Conservation (phyloP, 768 basidiomycete genomes). For the Austroboletus festivus region DNA sequence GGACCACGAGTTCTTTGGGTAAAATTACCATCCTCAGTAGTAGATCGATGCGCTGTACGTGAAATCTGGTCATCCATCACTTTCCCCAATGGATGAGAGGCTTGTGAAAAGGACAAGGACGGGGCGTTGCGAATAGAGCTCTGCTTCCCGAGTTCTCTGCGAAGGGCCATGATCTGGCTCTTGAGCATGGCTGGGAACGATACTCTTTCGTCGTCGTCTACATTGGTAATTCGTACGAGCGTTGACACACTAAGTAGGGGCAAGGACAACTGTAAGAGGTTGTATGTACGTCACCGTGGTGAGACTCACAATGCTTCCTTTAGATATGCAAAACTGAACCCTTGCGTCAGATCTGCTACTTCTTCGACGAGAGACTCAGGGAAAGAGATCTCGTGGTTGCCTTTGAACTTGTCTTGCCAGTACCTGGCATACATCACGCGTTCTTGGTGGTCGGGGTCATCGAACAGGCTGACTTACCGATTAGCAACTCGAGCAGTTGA, state of each 20-base stretch:
- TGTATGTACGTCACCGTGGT: neutral
- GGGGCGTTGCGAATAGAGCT: neutral
- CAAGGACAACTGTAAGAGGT: neutral
- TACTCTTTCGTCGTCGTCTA: conserved; percentile 46
- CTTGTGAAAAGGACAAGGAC: neutral
- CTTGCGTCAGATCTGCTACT: conserved; percentile 55
- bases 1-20: neutral
- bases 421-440: conserved; percentile 68
- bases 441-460: conserved; percentile 64
- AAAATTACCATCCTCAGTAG: conserved; percentile 1
- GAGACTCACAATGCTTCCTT: conserved; percentile 82
- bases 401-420: conserved; percentile 74
- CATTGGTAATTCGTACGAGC: conserved; percentile 60
- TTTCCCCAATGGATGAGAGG: conserved; percentile 2
- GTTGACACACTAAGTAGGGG: conserved; percentile 56
- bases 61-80: neutral
- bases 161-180: conserved; percentile 56
- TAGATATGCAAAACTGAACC: conserved; percentile 84
- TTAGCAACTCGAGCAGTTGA: neutral
- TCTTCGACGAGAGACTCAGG: conserved; percentile 61
- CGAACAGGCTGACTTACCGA: conserved; percentile 52
- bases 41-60: neutral
- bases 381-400: conserved; percentile 62
- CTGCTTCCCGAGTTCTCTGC: conserved; percentile 61
- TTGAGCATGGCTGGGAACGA: conserved; percentile 52